These are phyloP conservation scores for Atkinsonella hypoxylon DNA, from an alignment of 2,329 filamentous ascomycete species.

Conservation along the genomic window DNA sequence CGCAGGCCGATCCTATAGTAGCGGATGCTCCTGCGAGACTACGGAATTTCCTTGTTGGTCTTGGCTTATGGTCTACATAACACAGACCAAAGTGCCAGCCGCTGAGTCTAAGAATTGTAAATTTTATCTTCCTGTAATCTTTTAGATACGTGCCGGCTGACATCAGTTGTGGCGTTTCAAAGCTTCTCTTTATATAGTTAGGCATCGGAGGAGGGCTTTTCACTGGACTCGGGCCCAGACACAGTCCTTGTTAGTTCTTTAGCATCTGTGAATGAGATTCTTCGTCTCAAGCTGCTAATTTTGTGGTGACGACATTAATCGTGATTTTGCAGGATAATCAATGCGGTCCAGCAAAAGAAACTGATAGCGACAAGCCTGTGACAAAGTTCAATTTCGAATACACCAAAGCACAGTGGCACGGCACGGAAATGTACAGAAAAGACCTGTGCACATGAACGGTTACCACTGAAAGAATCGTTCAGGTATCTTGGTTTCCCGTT, in stretches of 20 bases:
- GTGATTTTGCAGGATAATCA: too few relatives aligned
- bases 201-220: too few relatives aligned
- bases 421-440: too few relatives aligned
- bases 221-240: too few relatives aligned
- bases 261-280: neutral
- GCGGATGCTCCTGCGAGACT: neutral
- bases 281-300: too few relatives aligned
- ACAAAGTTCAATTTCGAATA: too few relatives aligned
- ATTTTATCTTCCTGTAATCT: neutral
- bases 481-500: neutral
- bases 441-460: too few relatives aligned
- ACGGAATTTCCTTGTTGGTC: neutral
- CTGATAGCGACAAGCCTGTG: too few relatives aligned
- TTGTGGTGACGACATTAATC: too few relatives aligned
- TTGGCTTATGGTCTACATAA: constrained; percentile 1
- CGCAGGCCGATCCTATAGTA: neutral
- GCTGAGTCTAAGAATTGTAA: neutral
- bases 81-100: neutral
- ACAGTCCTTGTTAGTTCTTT: neutral
- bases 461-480: too few relatives aligned
- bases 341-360: too few relatives aligned
- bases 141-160: neutral
- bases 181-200: neutral
- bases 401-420: too few relatives aligned
- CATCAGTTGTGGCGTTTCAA: neutral